phyloP scores from a whole-genome alignment of 2,329 filamentous ascomycete species.

The Rutstroemia sp. region DNA sequence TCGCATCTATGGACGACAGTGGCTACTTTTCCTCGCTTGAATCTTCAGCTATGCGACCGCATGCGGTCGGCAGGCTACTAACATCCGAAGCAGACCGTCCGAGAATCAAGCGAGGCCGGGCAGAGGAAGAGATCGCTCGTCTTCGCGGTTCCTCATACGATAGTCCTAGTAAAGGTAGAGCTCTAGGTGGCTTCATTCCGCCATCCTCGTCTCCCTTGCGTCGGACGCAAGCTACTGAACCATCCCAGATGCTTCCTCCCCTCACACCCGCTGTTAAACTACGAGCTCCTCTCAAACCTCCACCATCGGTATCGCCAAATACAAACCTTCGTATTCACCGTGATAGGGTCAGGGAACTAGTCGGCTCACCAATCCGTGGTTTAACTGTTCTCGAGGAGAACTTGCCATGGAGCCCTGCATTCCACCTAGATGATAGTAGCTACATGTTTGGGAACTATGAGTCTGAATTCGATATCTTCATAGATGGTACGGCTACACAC shows the following conservation, averaged over 20 bases:
- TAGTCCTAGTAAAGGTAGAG: conserved; percentile 69
- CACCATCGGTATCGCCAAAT: conserved; percentile 80
- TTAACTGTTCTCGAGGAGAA: conserved; percentile 44
- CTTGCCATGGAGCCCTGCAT: conserved; percentile 59
- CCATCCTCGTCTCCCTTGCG: conserved; percentile 64
- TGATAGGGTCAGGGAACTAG: conserved; percentile 70
- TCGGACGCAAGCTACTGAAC: conserved; percentile 36
- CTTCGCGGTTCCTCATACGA: conserved; percentile 89
- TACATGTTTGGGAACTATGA: conserved; percentile 44
- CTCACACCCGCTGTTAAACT: conserved; percentile 81
- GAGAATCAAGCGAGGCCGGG: conserved; percentile 77
- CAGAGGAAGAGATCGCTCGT: conserved; percentile 91
- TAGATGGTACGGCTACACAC: conserved; percentile 32
- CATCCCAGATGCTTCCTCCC: conserved; percentile 60
- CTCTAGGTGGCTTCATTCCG: conserved; percentile 32
- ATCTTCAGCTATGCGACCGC: conserved; percentile 75
- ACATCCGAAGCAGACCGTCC: conserved; percentile 77
- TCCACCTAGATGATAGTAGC: conserved; percentile 54
- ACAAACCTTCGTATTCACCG: conserved; percentile 87
- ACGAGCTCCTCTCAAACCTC: conserved; percentile 48
- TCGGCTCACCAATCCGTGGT: conserved; percentile 66
- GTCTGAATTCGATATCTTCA: conserved; percentile 56
- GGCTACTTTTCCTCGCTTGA: conserved; percentile 96
- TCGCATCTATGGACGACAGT: conserved; percentile 79
- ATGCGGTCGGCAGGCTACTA: conserved; percentile 53